Evolutionary conservation across 2,329 filamentous ascomycete species (phyloP).

Genomic region (Diplodia scrobiculata): DNA sequence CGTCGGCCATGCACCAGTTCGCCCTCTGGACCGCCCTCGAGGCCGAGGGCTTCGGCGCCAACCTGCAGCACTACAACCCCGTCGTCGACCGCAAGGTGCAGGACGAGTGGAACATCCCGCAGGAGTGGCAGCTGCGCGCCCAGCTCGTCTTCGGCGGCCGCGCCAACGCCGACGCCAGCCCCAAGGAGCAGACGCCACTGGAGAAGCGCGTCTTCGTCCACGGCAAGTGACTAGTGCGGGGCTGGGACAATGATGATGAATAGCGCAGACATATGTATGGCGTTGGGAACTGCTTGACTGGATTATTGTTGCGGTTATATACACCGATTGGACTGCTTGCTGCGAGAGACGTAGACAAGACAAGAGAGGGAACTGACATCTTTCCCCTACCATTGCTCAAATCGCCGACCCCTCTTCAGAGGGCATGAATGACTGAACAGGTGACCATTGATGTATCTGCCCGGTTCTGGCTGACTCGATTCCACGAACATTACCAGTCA

Average conservation of each 20-base stretch:
- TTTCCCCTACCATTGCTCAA: background rate
- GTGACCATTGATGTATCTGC: background rate
- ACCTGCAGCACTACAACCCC: constrained; percentile 93
- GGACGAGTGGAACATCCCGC: constrained; percentile 68
- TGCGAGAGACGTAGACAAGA: background rate
- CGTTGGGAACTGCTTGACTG: background rate
- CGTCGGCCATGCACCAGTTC: constrained; percentile 80
- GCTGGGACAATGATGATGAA: background rate
- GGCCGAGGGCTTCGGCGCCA: constrained; percentile 80
- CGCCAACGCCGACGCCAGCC: constrained; percentile 54
- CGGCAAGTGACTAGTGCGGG: constrained; percentile 31
- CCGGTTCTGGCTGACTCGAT: too few relatives aligned
- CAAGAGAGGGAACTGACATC: background rate
- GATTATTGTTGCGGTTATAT: background rate
- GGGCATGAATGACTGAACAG: background rate
- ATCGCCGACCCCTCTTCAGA: too few relatives aligned
- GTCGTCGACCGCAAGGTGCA: constrained; percentile 73
- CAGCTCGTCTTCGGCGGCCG: constrained; percentile 82
- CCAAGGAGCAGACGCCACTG: constrained; percentile 66
- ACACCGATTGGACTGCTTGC: too few relatives aligned
- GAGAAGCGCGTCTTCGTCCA: constrained; percentile 62
- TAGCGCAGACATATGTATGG: background rate
- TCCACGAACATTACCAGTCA: too few relatives aligned
- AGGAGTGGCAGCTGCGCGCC: constrained; percentile 73
- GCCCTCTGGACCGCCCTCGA: constrained; percentile 79